Percentiles rank a stretch among this genome's conserved stretches.
Evolutionary conservation across 768 basidiomycete genomes (phyloP).

Genomic region (Tricholomella constricta): DNA sequence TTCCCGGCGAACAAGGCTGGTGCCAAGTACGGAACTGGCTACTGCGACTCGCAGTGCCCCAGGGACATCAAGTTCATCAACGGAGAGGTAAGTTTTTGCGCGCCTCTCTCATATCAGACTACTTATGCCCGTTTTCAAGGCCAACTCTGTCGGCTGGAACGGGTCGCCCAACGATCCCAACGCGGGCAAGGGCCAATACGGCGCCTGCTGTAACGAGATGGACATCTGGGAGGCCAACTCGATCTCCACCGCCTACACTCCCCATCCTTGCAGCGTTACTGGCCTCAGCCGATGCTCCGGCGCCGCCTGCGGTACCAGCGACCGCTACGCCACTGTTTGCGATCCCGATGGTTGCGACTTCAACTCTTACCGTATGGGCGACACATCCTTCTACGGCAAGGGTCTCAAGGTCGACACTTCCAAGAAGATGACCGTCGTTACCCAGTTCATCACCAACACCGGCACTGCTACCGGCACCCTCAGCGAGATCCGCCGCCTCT

Average conservation of each 20-base stretch:
- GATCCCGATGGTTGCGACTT: constrained; percentile 62
- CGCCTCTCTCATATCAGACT: background rate
- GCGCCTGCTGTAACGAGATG: constrained; percentile 62
- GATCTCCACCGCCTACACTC: constrained; percentile 52
- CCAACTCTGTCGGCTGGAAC: constrained; percentile 48
- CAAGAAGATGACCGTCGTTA: constrained; percentile 54
- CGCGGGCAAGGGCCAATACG: constrained; percentile 45
- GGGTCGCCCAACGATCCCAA: constrained; percentile 39
- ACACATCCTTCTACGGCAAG: constrained; percentile 52
- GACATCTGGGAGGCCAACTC: constrained; percentile 63
- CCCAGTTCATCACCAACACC: too few relatives aligned
- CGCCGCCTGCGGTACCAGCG: constrained; percentile 37
- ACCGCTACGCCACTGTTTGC: constrained; percentile 47
- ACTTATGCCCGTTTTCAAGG: constrained; percentile 31
- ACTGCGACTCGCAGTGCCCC: too few relatives aligned
- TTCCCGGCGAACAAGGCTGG: constrained; percentile 57
- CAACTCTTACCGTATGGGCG: constrained; percentile 66
- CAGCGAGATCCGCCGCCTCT: constrained; percentile 54
- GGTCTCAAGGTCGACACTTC: constrained; percentile 52
- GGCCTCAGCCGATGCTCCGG: constrained; percentile 47
- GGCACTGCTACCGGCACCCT: constrained; percentile 48
- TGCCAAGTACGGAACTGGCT: too few relatives aligned
- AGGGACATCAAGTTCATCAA: constrained; percentile 62
- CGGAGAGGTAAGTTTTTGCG: constrained; percentile 41
- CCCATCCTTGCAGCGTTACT: constrained; percentile 47